Conservation (phyloP, 192 early-diverging fungal genomes). For the Coemansia sp. region DNA sequence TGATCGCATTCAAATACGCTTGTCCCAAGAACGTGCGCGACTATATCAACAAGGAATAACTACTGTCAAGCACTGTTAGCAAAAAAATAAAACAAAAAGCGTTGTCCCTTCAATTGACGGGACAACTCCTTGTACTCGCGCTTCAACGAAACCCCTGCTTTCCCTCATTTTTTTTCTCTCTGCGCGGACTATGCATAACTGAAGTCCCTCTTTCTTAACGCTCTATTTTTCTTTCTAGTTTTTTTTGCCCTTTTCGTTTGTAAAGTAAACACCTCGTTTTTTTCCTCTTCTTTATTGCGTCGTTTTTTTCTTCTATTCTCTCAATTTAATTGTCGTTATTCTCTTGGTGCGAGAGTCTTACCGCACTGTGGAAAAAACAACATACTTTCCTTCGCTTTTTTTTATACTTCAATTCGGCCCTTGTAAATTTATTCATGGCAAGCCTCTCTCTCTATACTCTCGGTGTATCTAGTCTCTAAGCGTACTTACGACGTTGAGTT, state of each 20-base stretch:
- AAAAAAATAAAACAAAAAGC: slow-evolving; percentile 6
- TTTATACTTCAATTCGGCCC: not conserved
- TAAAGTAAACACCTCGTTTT: not conserved
- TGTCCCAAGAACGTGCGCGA: not conserved
- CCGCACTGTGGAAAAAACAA: not conserved
- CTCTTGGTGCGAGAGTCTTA: slow-evolving; percentile 8
- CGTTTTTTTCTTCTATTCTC: not conserved
- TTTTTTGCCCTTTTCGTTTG: not conserved
- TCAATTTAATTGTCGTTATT: slow-evolving; percentile 6
- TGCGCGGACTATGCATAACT: not conserved
- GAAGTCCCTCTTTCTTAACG: not conserved
- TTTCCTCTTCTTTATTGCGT: not conserved
- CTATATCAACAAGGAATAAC: not conserved
- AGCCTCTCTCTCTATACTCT: not conserved
- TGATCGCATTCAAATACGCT: not conserved
- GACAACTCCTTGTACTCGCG: not conserved
- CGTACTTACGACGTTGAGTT: not conserved
- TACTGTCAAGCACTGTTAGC: slow-evolving; percentile 3
- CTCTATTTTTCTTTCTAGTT: not conserved
- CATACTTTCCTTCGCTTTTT: not conserved
- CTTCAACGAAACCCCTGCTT: not conserved
- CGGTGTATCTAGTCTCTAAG: not conserved
- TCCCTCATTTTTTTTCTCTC: not conserved
- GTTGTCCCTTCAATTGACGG: slow-evolving; percentile 8
- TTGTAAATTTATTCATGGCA: slow-evolving; percentile 2